Conservation (phyloP, 2,329 filamentous ascomycete genomes). For the Lachnellula subtilissima region DNA sequence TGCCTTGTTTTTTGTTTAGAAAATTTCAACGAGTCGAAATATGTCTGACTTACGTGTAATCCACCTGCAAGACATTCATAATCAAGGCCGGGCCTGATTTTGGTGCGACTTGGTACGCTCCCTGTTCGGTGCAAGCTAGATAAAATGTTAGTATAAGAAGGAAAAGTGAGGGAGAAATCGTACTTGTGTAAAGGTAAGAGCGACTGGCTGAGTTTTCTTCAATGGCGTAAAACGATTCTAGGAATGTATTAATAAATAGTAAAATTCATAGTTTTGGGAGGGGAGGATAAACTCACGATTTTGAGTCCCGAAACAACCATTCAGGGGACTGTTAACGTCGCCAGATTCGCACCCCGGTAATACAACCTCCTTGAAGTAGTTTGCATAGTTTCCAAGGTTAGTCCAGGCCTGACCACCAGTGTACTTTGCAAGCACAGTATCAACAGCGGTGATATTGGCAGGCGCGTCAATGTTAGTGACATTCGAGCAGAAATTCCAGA, state of each 20-base stretch:
- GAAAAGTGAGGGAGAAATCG: background rate
- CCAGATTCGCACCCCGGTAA: conserved; percentile 39
- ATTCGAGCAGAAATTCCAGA: conserved; percentile 49
- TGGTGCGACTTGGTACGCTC: conserved; percentile 45
- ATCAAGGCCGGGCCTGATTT: conserved; percentile 41
- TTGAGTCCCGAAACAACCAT: conserved; percentile 39
- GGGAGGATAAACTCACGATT: conserved; percentile 7
- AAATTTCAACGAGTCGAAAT: background rate
- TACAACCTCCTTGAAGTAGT: conserved; percentile 44
- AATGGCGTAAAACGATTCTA: conserved; percentile 41
- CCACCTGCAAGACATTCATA: conserved; percentile 41
- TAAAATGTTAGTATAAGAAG: background rate
- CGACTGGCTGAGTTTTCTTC: conserved; percentile 36
- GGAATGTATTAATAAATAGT: background rate
- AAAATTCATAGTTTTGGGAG: background rate
- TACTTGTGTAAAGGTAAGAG: conserved; percentile 46
- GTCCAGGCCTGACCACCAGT: conserved; percentile 46
- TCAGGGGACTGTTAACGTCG: conserved; percentile 36
- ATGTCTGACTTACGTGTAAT: conserved; percentile 43
- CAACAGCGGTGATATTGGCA: conserved; percentile 39
- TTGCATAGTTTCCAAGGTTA: conserved; percentile 47
- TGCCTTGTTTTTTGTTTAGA: conserved; percentile 9
- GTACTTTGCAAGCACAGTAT: conserved; percentile 43
- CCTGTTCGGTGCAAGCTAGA: conserved; percentile 41
- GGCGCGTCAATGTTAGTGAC: conserved; percentile 44